These are phyloP conservation scores for Alloascoidea hylecoeti DNA, from an alignment of 805 yeast species.

Conservation along the genomic window DNA sequence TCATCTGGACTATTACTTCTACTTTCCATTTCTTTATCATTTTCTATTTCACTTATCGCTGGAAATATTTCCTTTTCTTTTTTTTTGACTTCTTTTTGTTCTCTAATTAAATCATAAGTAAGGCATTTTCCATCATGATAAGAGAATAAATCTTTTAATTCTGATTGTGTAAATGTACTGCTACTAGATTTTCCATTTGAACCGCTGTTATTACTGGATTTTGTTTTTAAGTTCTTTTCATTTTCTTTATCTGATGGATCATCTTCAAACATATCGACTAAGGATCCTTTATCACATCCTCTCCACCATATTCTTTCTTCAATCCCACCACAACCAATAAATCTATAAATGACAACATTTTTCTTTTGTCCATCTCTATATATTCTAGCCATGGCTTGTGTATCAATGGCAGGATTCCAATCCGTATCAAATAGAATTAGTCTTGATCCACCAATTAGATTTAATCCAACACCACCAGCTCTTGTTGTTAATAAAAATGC, in stretches of 20 bases:
- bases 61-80: conserved; percentile 22
- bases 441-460: conserved; percentile 81
- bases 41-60: conserved; percentile 6
- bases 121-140: conserved; percentile 34
- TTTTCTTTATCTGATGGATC: conserved; percentile 6
- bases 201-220: too few relatives aligned
- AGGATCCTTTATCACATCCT: conserved; percentile 69
- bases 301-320: conserved; percentile 93
- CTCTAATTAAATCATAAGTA: conserved; percentile 70
- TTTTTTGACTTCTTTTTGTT: too few relatives aligned
- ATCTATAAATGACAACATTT: conserved; percentile 69
- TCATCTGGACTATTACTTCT: conserved; percentile 13
- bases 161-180: conserved; percentile 51
- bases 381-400: conserved; percentile 91
- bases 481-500: conserved; percentile 75
- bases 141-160: conserved; percentile 63
- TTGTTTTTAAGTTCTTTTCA: not conserved
- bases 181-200: conserved; percentile 14
- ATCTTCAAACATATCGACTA: conserved; percentile 60
- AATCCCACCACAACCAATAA: conserved; percentile 74
- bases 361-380: conserved; percentile 85
- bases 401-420: conserved; percentile 91
- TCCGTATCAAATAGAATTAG: conserved; percentile 81
- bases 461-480: conserved; percentile 90
- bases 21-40: conserved; percentile 11